phyloP scores from a whole-genome alignment of 2,329 filamentous ascomycete species.

The Colletotrichum echinochloae region DNA sequence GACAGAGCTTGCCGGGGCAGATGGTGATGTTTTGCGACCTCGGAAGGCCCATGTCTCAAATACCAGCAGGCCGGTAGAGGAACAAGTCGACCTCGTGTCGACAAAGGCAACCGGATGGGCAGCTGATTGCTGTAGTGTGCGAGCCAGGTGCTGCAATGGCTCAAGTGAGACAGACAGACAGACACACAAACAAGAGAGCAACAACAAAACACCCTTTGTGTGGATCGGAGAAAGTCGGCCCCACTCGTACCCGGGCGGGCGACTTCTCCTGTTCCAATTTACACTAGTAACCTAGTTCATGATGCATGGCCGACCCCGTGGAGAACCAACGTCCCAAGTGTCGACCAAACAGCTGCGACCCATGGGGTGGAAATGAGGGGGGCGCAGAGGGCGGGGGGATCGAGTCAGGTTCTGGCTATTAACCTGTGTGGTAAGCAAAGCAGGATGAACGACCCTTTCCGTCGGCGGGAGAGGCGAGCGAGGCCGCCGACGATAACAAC shows the following conservation, averaged over 20 bases:
- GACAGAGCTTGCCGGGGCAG: neutral
- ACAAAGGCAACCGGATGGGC: neutral
- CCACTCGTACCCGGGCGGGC: conserved; percentile 25
- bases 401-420: neutral
- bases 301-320: conserved; percentile 28
- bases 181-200: too few species aligned
- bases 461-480: conserved; percentile 3
- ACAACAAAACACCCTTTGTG: neutral
- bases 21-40: neutral
- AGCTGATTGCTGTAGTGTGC: neutral
- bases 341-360: neutral
- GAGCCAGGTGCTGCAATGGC: neutral
- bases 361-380: conserved; percentile 9
- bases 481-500: conserved; percentile 18
- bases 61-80: neutral
- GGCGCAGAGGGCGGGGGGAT: neutral
- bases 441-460: neutral
- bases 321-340: conserved; percentile 9
- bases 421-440: conserved; percentile 15
- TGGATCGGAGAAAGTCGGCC: conserved; percentile 31
- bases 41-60: neutral
- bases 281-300: too few species aligned
- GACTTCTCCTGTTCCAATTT: conserved; percentile 6
- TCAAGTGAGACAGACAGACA: conserved; percentile 9
- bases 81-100: neutral